A percentile compares a stretch with the other conserved stretches of the same genome.
Conservation (phyloP, 805 yeast species). For the Zygoascus bituminiphila region DNA sequence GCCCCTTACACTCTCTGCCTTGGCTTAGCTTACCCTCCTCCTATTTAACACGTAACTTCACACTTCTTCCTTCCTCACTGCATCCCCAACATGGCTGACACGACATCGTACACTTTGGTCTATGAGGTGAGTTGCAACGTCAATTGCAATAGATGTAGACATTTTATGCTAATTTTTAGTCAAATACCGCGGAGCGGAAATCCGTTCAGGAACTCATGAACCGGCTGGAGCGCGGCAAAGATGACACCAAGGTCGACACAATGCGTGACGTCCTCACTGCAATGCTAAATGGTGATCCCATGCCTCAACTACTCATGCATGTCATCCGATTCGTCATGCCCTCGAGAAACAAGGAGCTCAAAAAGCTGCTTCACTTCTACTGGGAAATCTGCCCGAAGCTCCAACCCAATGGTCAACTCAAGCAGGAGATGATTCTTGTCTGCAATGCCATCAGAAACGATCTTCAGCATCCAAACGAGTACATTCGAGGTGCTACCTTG, state of each 20-base stretch:
- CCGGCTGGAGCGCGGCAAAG: conserved; percentile 79
- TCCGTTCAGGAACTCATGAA: conserved; percentile 63
- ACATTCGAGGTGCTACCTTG: conserved; percentile 89
- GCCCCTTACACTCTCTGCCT: too few species aligned
- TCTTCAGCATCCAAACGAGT: conserved; percentile 96
- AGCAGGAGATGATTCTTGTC: conserved; percentile 97
- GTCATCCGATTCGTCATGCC: conserved; percentile 97
- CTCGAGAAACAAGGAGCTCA: conserved; percentile 78
- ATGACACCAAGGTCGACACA: conserved; percentile 77
- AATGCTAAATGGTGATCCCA: conserved; percentile 85
- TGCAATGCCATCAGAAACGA: conserved; percentile 98
- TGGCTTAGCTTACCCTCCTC: background rate
- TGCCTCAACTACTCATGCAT: conserved; percentile 93
- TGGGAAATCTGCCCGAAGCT: conserved; percentile 97
- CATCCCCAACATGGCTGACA: conserved; percentile 40
- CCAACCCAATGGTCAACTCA: conserved; percentile 80
- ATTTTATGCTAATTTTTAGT: conserved; percentile 3
- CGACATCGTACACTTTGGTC: conserved; percentile 23
- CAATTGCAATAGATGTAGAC: background rate
- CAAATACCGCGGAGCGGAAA: conserved; percentile 31
- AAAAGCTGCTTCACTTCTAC: conserved; percentile 86
- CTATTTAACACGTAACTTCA: conserved; percentile 1
- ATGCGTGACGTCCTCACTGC: conserved; percentile 82
- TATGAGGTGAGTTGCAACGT: conserved; percentile 18
- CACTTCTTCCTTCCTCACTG: background rate